A percentile compares a stretch with the other conserved stretches of the same genome.
Conservation (phyloP, 2,329 filamentous ascomycete genomes). For the Setomelanomma holmii region DNA sequence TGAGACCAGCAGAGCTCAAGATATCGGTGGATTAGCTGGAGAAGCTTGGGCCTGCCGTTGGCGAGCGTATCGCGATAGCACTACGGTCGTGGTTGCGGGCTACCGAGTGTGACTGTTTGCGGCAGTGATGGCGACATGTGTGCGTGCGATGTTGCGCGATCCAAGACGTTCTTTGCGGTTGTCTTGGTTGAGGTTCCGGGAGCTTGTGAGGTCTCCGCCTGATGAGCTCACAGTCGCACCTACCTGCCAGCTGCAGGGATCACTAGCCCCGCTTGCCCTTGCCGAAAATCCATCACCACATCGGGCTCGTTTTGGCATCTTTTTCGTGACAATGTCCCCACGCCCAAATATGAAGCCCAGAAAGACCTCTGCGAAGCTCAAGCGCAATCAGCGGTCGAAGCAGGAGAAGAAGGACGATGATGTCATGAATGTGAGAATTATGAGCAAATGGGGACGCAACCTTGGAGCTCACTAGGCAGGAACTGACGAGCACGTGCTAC, state of each 20-base stretch:
- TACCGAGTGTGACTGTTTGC: conserved; percentile 3
- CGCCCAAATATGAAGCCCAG: conserved; percentile 17
- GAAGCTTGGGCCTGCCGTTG: conserved; percentile 33
- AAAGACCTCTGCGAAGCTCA: conserved; percentile 15
- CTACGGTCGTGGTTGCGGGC: conserved; percentile 17
- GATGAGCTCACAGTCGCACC: conserved; percentile 5
- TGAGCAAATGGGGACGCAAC: neutral
- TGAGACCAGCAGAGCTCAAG: conserved; percentile 6
- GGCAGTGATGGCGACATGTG: conserved; percentile 19
- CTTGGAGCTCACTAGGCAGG: conserved; percentile 1
- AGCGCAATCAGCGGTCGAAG: conserved; percentile 24
- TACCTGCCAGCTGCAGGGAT: conserved; percentile 24
- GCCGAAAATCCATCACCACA: conserved; percentile 25
- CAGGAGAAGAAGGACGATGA: conserved; percentile 57
- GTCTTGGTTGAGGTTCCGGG: neutral
- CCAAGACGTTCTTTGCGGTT: no score
- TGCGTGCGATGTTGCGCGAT: conserved; percentile 8
- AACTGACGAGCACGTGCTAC: conserved; percentile 47
- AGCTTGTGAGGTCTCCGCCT: conserved; percentile 6
- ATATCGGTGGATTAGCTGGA: conserved; percentile 11
- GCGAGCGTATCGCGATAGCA: conserved; percentile 3
- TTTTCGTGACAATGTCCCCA: conserved; percentile 15
- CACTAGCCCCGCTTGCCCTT: conserved; percentile 32
- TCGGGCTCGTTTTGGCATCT: conserved; percentile 6
- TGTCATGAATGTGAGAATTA: conserved; percentile 61